Evolutionary conservation across 2,329 filamentous ascomycete species (phyloP).

Genomic region (Pyricularia sp.): DNA sequence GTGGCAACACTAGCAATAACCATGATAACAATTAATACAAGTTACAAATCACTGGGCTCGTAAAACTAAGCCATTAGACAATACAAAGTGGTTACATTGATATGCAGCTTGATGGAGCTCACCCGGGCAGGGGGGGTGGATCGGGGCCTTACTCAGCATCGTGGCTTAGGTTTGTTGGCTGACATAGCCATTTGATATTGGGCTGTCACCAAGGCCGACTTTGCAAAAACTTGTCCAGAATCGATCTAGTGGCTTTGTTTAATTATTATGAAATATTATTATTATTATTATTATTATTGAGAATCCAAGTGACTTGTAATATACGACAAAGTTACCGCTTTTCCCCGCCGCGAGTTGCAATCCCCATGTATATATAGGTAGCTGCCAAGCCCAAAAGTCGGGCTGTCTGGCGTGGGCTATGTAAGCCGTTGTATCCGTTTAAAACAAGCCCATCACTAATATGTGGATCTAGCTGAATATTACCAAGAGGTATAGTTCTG

Average conservation of each 20-base stretch:
- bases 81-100: background rate
- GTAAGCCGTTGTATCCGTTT: background rate
- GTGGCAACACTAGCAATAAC: background rate
- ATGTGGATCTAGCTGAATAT: background rate
- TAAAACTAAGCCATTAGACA: background rate
- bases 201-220: background rate
- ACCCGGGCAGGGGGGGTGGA: background rate
- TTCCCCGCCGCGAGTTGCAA: background rate
- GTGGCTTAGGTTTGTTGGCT: background rate
- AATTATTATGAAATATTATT: too few species aligned
- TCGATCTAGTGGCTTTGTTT: background rate
- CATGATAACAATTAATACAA: background rate
- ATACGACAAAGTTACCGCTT: background rate
- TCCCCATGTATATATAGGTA: background rate
- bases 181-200: background rate
- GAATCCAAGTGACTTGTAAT: background rate
- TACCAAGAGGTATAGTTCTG: background rate
- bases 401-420: background rate
- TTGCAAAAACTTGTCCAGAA: background rate
- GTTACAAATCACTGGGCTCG: background rate
- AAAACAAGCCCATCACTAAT: background rate
- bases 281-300: background rate
- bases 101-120: background rate
- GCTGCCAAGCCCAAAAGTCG: background rate
- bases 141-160: background rate